Percentiles rank a stretch among this genome's conserved stretches.
Conservation (phyloP, 1,284 basidiomycete genomes). For the Cutaneotrichosporon dermatis region DNA sequence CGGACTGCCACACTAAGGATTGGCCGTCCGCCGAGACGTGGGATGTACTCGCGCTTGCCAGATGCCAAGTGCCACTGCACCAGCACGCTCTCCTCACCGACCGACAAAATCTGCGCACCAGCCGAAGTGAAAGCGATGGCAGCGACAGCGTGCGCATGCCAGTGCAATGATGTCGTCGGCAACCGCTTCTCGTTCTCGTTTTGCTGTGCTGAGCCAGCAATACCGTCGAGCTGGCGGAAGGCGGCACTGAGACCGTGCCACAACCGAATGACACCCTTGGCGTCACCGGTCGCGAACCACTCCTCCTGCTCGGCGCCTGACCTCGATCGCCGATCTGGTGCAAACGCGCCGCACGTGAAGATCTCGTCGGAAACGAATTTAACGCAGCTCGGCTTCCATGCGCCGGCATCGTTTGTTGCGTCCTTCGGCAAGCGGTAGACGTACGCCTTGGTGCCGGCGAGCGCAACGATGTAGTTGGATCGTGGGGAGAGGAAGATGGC, state of each 20-base stretch:
- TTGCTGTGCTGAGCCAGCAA: conserved; percentile 13
- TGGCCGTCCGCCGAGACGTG: conserved; percentile 81
- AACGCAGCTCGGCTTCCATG: conserved; percentile 55
- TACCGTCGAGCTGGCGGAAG: conserved; percentile 43
- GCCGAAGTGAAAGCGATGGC: conserved; percentile 83
- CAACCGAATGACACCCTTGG: conserved; percentile 74
- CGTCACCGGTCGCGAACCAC: conserved; percentile 92
- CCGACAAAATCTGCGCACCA: conserved; percentile 88
- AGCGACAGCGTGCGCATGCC: conserved; percentile 95
- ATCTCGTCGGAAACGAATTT: conserved; percentile 63
- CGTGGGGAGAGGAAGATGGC: conserved; percentile 65
- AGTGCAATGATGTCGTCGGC: conserved; percentile 83
- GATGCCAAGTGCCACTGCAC: conserved; percentile 92
- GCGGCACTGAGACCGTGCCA: conserved; percentile 83
- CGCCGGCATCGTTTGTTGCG: conserved; percentile 19
- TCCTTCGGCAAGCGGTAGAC: conserved; percentile 58
- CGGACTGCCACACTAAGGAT: conserved; percentile 62
- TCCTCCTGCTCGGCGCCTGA: conserved; percentile 56
- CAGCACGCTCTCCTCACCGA: conserved; percentile 91
- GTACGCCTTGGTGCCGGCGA: conserved; percentile 76
- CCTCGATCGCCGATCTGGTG: conserved; percentile 56
- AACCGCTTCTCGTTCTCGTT: conserved; percentile 34
- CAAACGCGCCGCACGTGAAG: conserved; percentile 80
- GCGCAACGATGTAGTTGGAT: conserved; percentile 69
- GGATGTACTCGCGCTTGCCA: conserved; percentile 83